These are phyloP conservation scores for Schizopora paradoxa DNA, from an alignment of 1,284 basidiomycete genomes.

Conservation along the genomic window DNA sequence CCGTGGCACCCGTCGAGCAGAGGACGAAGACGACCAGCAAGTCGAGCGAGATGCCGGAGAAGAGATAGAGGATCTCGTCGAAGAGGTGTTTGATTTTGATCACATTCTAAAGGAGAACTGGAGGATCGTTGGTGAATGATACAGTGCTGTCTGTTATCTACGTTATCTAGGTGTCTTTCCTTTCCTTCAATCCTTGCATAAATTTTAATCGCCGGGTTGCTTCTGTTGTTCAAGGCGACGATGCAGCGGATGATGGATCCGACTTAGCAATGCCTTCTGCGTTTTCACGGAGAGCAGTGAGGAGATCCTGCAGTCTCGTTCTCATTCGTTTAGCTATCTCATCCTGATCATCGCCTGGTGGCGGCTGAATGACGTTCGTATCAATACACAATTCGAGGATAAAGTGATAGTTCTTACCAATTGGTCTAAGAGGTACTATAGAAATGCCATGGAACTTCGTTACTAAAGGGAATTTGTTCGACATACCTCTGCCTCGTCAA, in stretches of 20 bases:
- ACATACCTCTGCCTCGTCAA: constrained; percentile 28
- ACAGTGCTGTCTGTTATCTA: too few relatives aligned
- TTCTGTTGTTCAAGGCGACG: too few relatives aligned
- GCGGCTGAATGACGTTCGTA: constrained; percentile 20
- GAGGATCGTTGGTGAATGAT: constrained; percentile 3
- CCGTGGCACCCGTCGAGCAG: constrained; percentile 2
- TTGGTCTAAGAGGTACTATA: constrained; percentile 28
- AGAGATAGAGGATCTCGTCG: not conserved
- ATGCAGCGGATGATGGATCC: too few relatives aligned
- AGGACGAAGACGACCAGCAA: not conserved
- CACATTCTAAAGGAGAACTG: constrained; percentile 4
- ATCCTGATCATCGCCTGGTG: constrained; percentile 26
- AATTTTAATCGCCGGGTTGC: too few relatives aligned
- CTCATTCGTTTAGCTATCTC: constrained; percentile 25
- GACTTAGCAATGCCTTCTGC: constrained; percentile 22
- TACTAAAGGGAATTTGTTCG: not conserved
- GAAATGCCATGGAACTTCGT: not conserved
- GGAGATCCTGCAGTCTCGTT: constrained; percentile 24
- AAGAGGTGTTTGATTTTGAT: not conserved
- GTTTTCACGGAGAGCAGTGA: constrained; percentile 23
- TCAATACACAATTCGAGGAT: not conserved
- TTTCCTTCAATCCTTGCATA: too few relatives aligned
- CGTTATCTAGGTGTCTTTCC: too few relatives aligned
- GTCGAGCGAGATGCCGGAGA: not conserved
- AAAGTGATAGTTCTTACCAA: constrained; percentile 19